Evolutionary conservation across 768 basidiomycete genomes (phyloP), one percentile per base, ranked within the genome.

Genomic region (Leucosporidium scottii): DNA sequence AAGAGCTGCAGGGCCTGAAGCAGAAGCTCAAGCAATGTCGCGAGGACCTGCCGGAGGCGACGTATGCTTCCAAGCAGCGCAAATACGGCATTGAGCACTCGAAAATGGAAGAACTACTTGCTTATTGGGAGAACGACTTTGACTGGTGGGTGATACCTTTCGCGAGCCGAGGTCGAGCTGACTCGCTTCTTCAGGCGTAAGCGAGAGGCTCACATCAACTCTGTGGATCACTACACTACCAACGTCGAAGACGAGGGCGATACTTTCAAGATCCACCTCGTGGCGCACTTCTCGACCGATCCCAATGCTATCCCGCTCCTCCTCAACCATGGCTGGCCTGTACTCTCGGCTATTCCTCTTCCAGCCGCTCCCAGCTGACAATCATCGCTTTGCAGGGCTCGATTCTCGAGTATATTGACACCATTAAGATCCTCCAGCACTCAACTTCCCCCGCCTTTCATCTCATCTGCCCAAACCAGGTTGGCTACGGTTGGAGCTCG

Each of bases 281-380:
- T 76, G 31, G 71, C 68, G 31, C 61, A 73, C 59, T 64, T 70
- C 63, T 75, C 74, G n/a, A 34, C 55, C 1, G 68, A 73, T 25
- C 68, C 70, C 0, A 53, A 74, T 12, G 75, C 76, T 13, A 76
- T 76, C 49, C 74, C 75, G 12, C 69, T 77, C 20, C 17, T 77
- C 7, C 48, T 77, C 10, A 51, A 71, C 2, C 76, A 77, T 44
- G 76, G 75, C 12, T 77, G 76, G 76, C 76, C 76, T 2, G 67
- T 48, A 6, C 23, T 59, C 47, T 3, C 36, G 12, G 10, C n/a
- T 10, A 7, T 3, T 50, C n/a, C 53, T 47, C 39, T 8, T n/a
- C 0, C 13, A n/a, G 7, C n/a, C n/a, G 20, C 30, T 18, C 28
- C 20, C 5, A 9, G 20, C 7, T 21, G 34, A 28, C 36, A 17